Conservation (phyloP, 805 yeast genomes). For the Candida taoyuanica region DNA sequence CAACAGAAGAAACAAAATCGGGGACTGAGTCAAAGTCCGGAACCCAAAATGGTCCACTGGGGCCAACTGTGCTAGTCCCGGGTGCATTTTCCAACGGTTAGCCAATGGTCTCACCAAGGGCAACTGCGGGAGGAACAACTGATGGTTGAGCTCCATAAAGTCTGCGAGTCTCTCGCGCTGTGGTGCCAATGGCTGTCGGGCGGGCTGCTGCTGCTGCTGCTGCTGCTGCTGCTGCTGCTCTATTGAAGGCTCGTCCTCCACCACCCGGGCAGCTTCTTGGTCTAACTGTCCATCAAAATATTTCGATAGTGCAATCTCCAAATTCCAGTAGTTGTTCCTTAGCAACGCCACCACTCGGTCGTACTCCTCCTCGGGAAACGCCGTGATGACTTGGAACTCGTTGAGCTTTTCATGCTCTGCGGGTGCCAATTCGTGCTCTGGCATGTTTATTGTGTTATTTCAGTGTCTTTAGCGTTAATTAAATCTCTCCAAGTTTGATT, state of each 20-base stretch:
- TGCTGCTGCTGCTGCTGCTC: slow-evolving; percentile 3
- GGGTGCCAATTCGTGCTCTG: slow-evolving; percentile 28
- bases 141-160: not conserved
- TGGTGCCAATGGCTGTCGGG: not conserved
- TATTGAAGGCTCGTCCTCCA: not conserved
- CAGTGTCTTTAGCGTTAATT: not conserved
- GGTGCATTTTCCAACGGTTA: slow-evolving; percentile 18
- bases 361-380: slow-evolving; percentile 43
- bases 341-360: slow-evolving; percentile 44
- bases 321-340: slow-evolving; percentile 50
- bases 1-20: slow-evolving; percentile 47
- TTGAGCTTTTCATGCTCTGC: slow-evolving; percentile 40
- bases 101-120: slow-evolving; percentile 33
- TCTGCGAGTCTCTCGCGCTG: slow-evolving; percentile 6
- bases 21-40: slow-evolving; percentile 20
- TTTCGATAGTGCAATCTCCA: slow-evolving; percentile 56
- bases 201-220: not conserved
- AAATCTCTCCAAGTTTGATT: too few species aligned
- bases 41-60: slow-evolving; percentile 11
- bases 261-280: slow-evolving; percentile 14
- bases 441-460: not conserved
- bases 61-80: slow-evolving; percentile 9
- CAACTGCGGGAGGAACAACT: slow-evolving; percentile 21
- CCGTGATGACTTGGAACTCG: slow-evolving; percentile 48
- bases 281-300: slow-evolving; percentile 56